These are phyloP conservation scores for Trichomonas vaginalis DNA, from an alignment of 208 protist species.

Conservation along the genomic window DNA sequence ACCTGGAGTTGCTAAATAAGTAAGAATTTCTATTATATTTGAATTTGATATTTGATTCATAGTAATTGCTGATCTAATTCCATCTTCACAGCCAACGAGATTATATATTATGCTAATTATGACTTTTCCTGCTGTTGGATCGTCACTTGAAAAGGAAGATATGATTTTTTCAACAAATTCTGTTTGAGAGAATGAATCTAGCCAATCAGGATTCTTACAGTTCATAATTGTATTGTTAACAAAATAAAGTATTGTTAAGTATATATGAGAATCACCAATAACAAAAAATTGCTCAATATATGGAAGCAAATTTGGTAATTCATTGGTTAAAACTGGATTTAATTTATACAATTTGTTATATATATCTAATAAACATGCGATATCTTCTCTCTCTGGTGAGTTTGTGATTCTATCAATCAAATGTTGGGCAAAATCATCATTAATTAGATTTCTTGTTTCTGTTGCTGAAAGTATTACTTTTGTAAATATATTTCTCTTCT, in stretches of 20 bases:
- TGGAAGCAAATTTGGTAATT: not conserved
- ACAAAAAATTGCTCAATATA: not conserved
- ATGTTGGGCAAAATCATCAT: not conserved
- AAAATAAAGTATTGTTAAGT: not conserved
- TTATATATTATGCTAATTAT: not conserved
- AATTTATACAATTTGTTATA: not conserved
- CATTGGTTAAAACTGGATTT: not conserved
- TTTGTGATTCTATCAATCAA: not conserved
- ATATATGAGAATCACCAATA: not conserved
- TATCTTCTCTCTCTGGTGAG: not conserved
- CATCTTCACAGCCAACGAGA: not conserved
- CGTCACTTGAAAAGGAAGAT: not conserved
- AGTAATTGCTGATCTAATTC: not conserved
- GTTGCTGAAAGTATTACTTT: not conserved
- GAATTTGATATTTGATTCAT: not conserved
- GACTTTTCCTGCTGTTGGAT: not conserved
- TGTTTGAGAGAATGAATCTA: not conserved
- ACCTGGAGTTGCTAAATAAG: not conserved
- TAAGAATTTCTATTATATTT: not conserved
- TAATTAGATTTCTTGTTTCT: not conserved
- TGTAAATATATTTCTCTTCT: not conserved
- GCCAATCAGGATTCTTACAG: not conserved
- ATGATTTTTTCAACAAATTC: not conserved
- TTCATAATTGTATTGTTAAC: not conserved
- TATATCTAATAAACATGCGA: not conserved